Conservation (phyloP, 345 rosid species). For the Zanthoxylum bungeanum region DNA sequence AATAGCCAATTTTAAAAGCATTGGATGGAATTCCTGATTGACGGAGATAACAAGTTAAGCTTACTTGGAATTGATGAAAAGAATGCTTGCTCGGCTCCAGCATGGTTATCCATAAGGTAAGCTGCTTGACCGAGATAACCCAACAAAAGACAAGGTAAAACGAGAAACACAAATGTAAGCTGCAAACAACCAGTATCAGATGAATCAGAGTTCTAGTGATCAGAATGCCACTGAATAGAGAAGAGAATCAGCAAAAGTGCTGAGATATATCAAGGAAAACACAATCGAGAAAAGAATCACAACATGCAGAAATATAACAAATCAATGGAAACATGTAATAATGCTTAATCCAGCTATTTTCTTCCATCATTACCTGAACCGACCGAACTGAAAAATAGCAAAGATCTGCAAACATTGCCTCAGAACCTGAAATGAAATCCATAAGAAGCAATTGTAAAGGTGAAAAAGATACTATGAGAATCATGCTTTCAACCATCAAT, state of each 20-base stretch:
- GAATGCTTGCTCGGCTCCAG: constrained; percentile 63
- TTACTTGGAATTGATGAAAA: constrained; percentile 92
- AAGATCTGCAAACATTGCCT: constrained; percentile 99
- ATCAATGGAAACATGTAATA: background rate
- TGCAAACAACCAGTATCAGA: constrained; percentile 54
- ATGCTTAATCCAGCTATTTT: constrained; percentile 15
- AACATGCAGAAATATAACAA: background rate
- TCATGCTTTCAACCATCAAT: constrained; percentile 3
- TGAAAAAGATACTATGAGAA: background rate
- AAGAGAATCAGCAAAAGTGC: constrained; percentile 7
- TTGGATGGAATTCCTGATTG: background rate
- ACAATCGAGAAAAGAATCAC: background rate
- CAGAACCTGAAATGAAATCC: constrained; percentile 66
- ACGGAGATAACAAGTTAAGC: constrained; percentile 21
- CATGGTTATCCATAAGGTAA: constrained; percentile 66
- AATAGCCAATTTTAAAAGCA: constrained; percentile 3
- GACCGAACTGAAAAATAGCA: constrained; percentile 96
- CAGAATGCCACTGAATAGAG: constrained; percentile 6
- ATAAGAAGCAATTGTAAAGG: constrained; percentile 17
- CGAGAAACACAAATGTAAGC: constrained; percentile 96
- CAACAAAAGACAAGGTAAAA: constrained; percentile 92
- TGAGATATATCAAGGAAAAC: background rate
- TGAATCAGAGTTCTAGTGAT: constrained; percentile 26
- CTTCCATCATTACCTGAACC: constrained; percentile 69
- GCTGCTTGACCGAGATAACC: constrained; percentile 99